These are phyloP conservation scores for Lipomyces mesembrius DNA, from an alignment of 805 yeast genomes.

Conservation along the genomic window DNA sequence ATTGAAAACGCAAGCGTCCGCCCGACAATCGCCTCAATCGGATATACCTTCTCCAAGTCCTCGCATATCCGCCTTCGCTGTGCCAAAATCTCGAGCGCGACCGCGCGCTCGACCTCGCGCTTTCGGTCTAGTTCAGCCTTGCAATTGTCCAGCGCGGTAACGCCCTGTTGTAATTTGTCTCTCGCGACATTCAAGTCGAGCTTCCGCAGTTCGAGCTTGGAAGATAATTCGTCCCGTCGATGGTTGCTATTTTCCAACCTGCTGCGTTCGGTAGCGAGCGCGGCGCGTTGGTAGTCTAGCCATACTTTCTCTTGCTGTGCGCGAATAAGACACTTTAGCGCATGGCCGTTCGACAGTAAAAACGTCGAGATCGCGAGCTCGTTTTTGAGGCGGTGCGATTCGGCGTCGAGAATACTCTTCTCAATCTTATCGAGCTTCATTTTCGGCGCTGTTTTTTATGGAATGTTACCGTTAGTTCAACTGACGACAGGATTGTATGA, in stretches of 20 bases:
- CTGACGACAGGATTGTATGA: neutral
- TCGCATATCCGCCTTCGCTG: conserved; percentile 42
- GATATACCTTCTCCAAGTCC: conserved; percentile 42
- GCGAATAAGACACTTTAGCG: conserved; percentile 18
- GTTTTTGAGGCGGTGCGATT: conserved; percentile 18
- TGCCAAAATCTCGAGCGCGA: conserved; percentile 15
- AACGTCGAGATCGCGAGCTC: conserved; percentile 19
- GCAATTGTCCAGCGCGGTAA: conserved; percentile 5
- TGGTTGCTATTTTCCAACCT: conserved; percentile 8
- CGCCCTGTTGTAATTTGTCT: conserved; percentile 5
- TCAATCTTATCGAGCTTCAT: conserved; percentile 29
- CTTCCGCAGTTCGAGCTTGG: conserved; percentile 19
- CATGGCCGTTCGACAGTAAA: conserved; percentile 12
- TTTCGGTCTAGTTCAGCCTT: conserved; percentile 8
- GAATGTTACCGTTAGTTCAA: neutral
- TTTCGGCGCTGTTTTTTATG: too few relatives aligned
- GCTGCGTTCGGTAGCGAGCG: conserved; percentile 18
- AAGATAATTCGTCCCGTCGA: conserved; percentile 14
- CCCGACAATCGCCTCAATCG: conserved; percentile 42
- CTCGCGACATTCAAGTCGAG: conserved; percentile 22
- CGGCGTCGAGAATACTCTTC: conserved; percentile 28
- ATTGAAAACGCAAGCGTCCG: conserved; percentile 43
- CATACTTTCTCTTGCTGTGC: conserved; percentile 20
- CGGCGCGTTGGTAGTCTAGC: conserved; percentile 15
- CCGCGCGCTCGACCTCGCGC: neutral